phyloP scores from a whole-genome alignment of 306 rosid species.

The Phaseolus lunatus region DNA sequence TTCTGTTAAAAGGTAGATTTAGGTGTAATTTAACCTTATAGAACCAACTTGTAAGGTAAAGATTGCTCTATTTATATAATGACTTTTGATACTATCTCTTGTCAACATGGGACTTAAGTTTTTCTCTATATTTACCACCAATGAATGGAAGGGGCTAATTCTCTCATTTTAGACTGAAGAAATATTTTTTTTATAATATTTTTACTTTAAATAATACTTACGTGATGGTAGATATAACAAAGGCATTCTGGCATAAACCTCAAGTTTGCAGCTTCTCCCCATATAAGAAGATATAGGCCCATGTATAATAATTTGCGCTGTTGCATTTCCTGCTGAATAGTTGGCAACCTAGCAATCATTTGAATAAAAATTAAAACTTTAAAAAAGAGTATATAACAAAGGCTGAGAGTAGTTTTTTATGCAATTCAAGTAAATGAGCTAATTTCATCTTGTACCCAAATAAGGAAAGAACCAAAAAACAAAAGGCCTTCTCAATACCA shows the following conservation, averaged over 20 bases:
- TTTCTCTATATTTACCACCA: background rate
- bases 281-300: slow-evolving; percentile 97
- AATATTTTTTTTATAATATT: background rate
- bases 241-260: slow-evolving; percentile 99
- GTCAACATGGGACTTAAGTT: too few relatives aligned
- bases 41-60: too few relatives aligned
- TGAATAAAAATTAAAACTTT: slow-evolving; percentile 19
- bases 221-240: slow-evolving; percentile 97
- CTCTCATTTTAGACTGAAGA: slow-evolving; percentile 8
- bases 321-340: slow-evolving; percentile 95
- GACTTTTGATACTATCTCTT: too few relatives aligned
- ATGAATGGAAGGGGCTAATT: background rate
- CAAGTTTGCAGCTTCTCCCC: slow-evolving; percentile 99
- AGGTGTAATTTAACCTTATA: too few relatives aligned
- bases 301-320: slow-evolving; percentile 89
- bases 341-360: slow-evolving; percentile 79
- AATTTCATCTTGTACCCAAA: slow-evolving; percentile 6
- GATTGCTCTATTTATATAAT: too few relatives aligned
- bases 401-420: background rate
- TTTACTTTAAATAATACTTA: slow-evolving; percentile 47
- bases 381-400: slow-evolving; percentile 25
- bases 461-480: slow-evolving; percentile 14
- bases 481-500: background rate
- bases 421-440: slow-evolving; percentile 29
- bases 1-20: too few relatives aligned